Evolutionary conservation across 2,329 filamentous ascomycete genomes (phyloP), one percentile per base, ranked within the genome.

Genomic region (Exophiala bonariae): DNA sequence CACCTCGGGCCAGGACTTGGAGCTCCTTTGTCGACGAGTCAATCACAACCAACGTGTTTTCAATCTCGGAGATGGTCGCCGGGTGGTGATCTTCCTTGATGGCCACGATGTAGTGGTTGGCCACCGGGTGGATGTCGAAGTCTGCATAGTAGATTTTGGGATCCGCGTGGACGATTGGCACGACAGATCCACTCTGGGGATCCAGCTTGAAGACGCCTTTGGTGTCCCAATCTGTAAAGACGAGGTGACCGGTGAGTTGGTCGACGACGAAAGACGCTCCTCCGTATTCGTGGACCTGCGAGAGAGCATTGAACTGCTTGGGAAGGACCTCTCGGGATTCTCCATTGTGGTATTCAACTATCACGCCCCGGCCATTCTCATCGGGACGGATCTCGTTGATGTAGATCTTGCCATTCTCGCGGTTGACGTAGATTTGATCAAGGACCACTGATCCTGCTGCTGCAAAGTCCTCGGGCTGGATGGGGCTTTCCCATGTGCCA

Each of bases 221-320:
- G 19, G 72, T 69, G 11, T 62, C 57, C 18, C 62, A 60, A 44
- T 78, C 71, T 9, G 70, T 70, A 52, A 80, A 78, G 31, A 79
- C 63, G 39, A 80, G 63, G 20, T 55, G 44, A 3, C 67, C 69
- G 41, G 72, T 65, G 0, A 58, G 57, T 2, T 71, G 53, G 4
- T 54, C 55, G 31, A 75, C 58, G 2, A 66, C 67, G 39, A 73
- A 72, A 0, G 74, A 63, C 3, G 69, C 69, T 9, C 76, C 77
- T 2, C 78, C 78, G 41, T 80, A 79, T 50, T 78, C 77, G 50
- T 81, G 77, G 13, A 80, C 71, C 1, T 60, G 66, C 19, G 72
- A 76, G 35, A 65, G 61, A 3, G 69, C 74, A 49, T 67, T 74
- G 54, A 72, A 73, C 0, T 69, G 59, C 3, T 56, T 56, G 1